These are phyloP conservation scores for Closterium sp. DNA, from an alignment of 139 green algal species.

Conservation along the genomic window DNA sequence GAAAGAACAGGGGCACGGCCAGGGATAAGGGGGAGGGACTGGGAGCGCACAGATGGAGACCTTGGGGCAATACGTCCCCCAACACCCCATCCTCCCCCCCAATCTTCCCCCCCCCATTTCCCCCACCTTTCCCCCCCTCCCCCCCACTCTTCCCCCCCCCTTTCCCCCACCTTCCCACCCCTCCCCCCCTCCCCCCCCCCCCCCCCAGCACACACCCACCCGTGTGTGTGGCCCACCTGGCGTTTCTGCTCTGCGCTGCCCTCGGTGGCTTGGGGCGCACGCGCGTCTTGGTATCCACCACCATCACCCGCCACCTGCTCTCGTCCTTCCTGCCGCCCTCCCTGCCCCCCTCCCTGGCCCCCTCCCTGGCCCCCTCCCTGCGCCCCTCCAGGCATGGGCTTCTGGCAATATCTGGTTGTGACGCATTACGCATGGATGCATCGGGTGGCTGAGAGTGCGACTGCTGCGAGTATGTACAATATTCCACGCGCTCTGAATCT, in stretches of 20 bases:
- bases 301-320: not conserved
- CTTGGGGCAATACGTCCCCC: too few relatives aligned
- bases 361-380: not conserved
- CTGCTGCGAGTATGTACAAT: not conserved
- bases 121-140: not conserved
- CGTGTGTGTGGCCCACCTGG: not conserved
- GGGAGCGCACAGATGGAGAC: too few relatives aligned
- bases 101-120: too few relatives aligned
- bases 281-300: conserved; percentile 38
- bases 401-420: not conserved
- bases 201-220: not conserved
- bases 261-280: not conserved
- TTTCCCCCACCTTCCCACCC: too few relatives aligned
- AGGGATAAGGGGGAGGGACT: too few relatives aligned
- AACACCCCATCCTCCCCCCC: too few relatives aligned
- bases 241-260: conserved; percentile 13
- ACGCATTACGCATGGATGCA: not conserved
- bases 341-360: not conserved
- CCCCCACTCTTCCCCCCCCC: too few relatives aligned
- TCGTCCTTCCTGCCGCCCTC: not conserved
- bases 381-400: not conserved
- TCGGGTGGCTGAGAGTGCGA: not conserved
- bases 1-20: too few relatives aligned
- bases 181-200: not conserved
- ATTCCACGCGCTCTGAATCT: not conserved